phyloP scores from a whole-genome alignment of 371 early-diverging fungal species.

The Smittium culicis region DNA sequence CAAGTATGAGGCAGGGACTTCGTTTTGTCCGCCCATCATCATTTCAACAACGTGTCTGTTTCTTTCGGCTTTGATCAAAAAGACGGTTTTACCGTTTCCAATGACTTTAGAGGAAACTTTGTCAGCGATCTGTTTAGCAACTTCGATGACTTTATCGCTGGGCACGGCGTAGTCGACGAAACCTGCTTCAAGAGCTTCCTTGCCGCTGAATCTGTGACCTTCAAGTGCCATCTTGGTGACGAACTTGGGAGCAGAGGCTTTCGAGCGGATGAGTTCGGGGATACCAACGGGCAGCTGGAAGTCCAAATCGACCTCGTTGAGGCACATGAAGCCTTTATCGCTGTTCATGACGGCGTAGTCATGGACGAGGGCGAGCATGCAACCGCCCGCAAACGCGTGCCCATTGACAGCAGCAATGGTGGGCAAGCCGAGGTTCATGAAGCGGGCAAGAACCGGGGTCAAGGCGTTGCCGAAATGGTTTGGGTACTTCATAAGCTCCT shows the following conservation, averaged over 20 bases:
- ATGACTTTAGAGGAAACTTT: not conserved
- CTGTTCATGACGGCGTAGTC: slow-evolving; percentile 69
- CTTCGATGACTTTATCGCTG: slow-evolving; percentile 30
- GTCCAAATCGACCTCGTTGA: slow-evolving; percentile 35
- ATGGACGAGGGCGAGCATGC: slow-evolving; percentile 60
- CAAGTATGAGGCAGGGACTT: not conserved
- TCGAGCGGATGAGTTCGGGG: not conserved
- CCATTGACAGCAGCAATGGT: slow-evolving; percentile 78
- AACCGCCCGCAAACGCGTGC: slow-evolving; percentile 80
- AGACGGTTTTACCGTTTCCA: not conserved
- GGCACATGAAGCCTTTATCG: slow-evolving; percentile 52
- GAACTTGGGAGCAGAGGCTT: slow-evolving; percentile 20
- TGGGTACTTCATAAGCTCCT: not conserved
- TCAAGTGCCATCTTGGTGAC: slow-evolving; percentile 52
- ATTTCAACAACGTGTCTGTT: not conserved
- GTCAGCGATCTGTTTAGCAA: slow-evolving; percentile 20
- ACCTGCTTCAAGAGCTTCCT: slow-evolving; percentile 43
- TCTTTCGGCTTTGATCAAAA: not conserved
- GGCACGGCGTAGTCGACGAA: slow-evolving; percentile 45
- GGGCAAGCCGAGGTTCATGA: slow-evolving; percentile 55
- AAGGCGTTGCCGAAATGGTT: not conserved
- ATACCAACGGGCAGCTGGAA: not conserved
- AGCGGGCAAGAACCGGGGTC: slow-evolving; percentile 20
- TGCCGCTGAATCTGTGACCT: slow-evolving; percentile 47
- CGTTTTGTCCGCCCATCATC: not conserved